Evolutionary conservation across 257 asterid genomes (phyloP).

Genomic region (Nicotiana tomentosiformis): DNA sequence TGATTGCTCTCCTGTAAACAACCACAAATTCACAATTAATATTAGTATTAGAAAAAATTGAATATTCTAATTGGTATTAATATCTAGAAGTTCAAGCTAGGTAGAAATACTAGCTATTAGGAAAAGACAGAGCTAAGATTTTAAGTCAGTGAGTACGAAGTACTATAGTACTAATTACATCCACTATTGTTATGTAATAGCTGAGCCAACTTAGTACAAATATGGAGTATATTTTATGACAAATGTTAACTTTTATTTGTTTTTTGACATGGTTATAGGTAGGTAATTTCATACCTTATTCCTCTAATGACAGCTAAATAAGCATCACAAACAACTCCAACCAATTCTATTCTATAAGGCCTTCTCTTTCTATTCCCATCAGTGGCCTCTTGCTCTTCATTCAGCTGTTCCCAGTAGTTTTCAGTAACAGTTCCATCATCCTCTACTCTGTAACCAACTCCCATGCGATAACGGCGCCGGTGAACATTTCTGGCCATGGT

Average conservation of each 20-base stretch:
- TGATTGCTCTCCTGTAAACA: constrained; percentile 75
- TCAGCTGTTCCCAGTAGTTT: constrained; percentile 17
- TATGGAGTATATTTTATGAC: too few relatives aligned
- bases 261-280: not conserved
- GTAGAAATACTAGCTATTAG: too few relatives aligned
- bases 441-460: constrained; percentile 16
- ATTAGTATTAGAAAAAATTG: not conserved
- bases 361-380: constrained; percentile 25
- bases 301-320: constrained; percentile 25
- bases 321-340: constrained; percentile 26
- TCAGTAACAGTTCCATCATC: constrained; percentile 19
- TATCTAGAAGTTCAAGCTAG: too few relatives aligned
- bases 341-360: constrained; percentile 19
- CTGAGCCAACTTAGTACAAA: too few relatives aligned
- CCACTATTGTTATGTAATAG: too few relatives aligned
- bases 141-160: too few relatives aligned
- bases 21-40: not conserved
- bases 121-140: too few relatives aligned
- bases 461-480: constrained; percentile 23
- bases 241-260: too few relatives aligned
- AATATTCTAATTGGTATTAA: not conserved
- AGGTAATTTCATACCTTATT: constrained; percentile 8
- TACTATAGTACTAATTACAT: too few relatives aligned
- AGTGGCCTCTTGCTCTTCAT: constrained; percentile 14
- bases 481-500: constrained; percentile 26